A percentile compares a stretch with the other conserved stretches of the same genome.
Conservation (phyloP, 106 monocot species). For the Allium fistulosum region DNA sequence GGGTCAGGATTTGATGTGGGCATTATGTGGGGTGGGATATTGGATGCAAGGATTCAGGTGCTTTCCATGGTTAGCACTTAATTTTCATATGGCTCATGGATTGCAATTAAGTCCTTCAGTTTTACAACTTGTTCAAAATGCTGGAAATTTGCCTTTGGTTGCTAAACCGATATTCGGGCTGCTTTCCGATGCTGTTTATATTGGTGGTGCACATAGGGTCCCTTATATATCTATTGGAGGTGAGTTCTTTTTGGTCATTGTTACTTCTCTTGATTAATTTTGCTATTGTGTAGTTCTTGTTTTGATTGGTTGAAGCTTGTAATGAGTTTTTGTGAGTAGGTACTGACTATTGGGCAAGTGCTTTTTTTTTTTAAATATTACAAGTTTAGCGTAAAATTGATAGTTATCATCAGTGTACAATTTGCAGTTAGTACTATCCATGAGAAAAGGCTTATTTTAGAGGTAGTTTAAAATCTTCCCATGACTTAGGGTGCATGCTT, state of each 20-base stretch:
- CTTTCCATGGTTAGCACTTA: slow-evolving; percentile 91
- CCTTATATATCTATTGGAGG: slow-evolving; percentile 93
- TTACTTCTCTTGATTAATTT: background rate
- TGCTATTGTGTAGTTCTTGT: background rate
- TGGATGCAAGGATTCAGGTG: slow-evolving; percentile 91
- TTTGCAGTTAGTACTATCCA: no score
- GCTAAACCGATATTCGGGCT: slow-evolving; percentile 84
- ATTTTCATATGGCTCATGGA: slow-evolving; percentile 60
- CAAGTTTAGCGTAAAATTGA: no score
- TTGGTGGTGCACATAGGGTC: slow-evolving; percentile 55
- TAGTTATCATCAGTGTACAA: no score
- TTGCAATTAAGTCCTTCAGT: slow-evolving; percentile 50
- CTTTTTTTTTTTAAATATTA: no score
- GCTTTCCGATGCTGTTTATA: slow-evolving; percentile 73
- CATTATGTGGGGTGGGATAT: slow-evolving; percentile 54
- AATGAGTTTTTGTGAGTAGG: background rate
- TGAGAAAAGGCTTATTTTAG: no score
- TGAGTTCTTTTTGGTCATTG: slow-evolving; percentile 8
- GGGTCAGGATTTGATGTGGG: slow-evolving; percentile 26
- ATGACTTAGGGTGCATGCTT: no score
- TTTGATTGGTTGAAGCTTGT: background rate
- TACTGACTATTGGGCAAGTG: no score
- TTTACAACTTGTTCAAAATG: slow-evolving; percentile 75
- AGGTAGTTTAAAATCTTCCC: no score
- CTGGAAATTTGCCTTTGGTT: slow-evolving; percentile 76